Conservation (phyloP, 2,329 filamentous ascomycete genomes). For the Chaetomium sp. region DNA sequence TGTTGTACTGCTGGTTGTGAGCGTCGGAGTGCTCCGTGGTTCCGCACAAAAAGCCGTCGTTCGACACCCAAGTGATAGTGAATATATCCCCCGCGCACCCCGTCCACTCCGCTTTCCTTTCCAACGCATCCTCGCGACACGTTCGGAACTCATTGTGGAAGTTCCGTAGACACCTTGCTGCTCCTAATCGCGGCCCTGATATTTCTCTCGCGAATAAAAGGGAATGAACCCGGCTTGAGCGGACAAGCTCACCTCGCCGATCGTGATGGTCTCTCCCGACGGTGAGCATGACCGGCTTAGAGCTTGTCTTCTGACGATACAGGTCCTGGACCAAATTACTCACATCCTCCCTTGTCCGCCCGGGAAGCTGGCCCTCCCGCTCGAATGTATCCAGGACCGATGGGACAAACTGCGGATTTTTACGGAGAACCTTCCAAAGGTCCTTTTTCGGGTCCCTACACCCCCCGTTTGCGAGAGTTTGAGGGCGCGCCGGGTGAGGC, state of each 20-base stretch:
- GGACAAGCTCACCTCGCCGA: constrained; percentile 35
- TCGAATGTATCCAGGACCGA: constrained; percentile 20
- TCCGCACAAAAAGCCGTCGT: constrained; percentile 60
- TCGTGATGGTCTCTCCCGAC: constrained; percentile 40
- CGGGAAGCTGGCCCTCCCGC: constrained; percentile 21
- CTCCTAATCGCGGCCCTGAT: constrained; percentile 48
- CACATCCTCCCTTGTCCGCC: constrained; percentile 41
- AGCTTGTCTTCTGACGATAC: constrained; percentile 29
- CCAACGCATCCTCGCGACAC: constrained; percentile 54
- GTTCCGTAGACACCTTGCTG: constrained; percentile 47
- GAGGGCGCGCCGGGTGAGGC: constrained; percentile 11
- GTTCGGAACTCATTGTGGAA: constrained; percentile 50
- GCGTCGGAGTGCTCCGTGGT: constrained; percentile 64
- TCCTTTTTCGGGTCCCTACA: constrained; percentile 26
- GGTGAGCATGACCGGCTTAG: constrained; percentile 36
- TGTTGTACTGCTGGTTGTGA: constrained; percentile 68
- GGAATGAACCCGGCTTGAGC: constrained; percentile 42
- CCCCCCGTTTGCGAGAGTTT: constrained; percentile 21
- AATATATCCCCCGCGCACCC: constrained; percentile 64
- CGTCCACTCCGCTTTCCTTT: constrained; percentile 57
- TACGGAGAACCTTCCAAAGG: constrained; percentile 28
- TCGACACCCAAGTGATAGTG: constrained; percentile 59
- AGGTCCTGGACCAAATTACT: constrained; percentile 45
- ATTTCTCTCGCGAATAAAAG: constrained; percentile 55
- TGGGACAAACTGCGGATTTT: constrained; percentile 5